Base-by-base conservation (phyloP, 495 filamentous ascomycete species). In the Aspergillus haitiensis region DNA sequence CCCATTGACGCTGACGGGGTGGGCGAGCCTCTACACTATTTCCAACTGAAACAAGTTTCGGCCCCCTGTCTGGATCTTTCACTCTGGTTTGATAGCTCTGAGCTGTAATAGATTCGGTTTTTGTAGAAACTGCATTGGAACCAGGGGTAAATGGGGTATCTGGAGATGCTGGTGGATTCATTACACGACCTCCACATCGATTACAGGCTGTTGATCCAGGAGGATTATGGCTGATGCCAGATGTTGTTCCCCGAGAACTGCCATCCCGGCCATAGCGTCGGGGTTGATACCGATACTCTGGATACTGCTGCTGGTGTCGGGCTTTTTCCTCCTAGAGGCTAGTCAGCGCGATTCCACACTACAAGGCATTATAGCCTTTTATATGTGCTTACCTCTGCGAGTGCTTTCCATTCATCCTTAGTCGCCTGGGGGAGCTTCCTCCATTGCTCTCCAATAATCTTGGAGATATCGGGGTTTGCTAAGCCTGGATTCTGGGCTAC, bases 391-490 rank as follows among this genome's bases (percentile, higher is more conserved):
- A 91, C 88, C 75, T 96, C 92, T 61, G 94, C 95, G 12, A 97
- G 81, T 57, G 78, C 79, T 71, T 93, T 96, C 95, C 95, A 98
- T 66, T 90, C 81, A 40, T 84, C 82, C 73, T 96, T 96, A 32
- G 84, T 80, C n/a, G 90, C 85, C 35, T 87, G 79, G 5, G 86
- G 77, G 61, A 92, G 84, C 60, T 83, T 78, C 59, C 86, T 83
- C 94, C 94, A 98, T 82, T 91, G 87, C 67, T 93, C 88, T 45
- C 95, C 94, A 67, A 98, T 96, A 64, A 97, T 94, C 75, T 98
- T 98, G 39, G 94, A 98, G 59, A 98, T 96, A 51, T 98, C 92
- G 6, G 94, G 94, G 73, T 98, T 98, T 36, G 95, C 86, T 62
- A 97, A 84, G 44, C 92, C 91, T 6, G 93, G 94, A 68, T 97